Percentiles rank a stretch among this genome's conserved stretches.
Evolutionary conservation across 2,329 filamentous ascomycete species (phyloP).

Genomic region (Fonsecaea monophora): DNA sequence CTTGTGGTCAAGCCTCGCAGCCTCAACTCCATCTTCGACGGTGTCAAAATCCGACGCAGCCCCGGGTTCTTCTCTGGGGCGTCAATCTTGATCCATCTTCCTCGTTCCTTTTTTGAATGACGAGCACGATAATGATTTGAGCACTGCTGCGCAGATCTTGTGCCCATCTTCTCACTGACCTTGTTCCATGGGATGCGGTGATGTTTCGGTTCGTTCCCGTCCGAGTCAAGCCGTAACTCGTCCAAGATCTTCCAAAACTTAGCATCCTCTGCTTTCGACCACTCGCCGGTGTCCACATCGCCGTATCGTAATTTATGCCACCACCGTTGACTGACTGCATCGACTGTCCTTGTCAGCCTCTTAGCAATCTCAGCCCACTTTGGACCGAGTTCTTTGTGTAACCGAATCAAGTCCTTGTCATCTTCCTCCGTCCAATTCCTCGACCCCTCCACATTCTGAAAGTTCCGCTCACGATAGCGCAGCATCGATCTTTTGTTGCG

Average conservation of each 20-base stretch:
- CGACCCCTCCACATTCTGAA: conserved; percentile 48
- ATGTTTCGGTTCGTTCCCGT: conserved; percentile 44
- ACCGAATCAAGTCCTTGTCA: conserved; percentile 48
- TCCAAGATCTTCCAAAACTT: conserved; percentile 42
- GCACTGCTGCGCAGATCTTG: conserved; percentile 40
- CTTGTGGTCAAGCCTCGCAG: conserved; percentile 11
- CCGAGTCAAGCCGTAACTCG: conserved; percentile 31
- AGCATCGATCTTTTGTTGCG: conserved; percentile 49
- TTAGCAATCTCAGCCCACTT: conserved; percentile 50
- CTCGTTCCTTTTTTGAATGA: conserved; percentile 29
- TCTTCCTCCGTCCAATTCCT: conserved; percentile 51
- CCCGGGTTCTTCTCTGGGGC: conserved; percentile 29
- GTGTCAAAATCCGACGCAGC: conserved; percentile 26
- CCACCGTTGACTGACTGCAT: conserved; percentile 54
- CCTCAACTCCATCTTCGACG: conserved; percentile 37
- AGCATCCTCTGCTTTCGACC: conserved; percentile 46
- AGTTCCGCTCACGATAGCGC: conserved; percentile 53
- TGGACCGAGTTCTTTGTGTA: conserved; percentile 45
- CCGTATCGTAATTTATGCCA: conserved; percentile 51
- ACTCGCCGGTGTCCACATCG: conserved; percentile 46
- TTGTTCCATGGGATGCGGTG: conserved; percentile 35
- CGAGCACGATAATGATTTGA: conserved; percentile 39
- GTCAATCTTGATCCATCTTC: conserved; percentile 30
- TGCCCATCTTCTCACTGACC: conserved; percentile 39
- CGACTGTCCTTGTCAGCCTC: conserved; percentile 48